Conservation (phyloP, 345 rosid genomes). For the Fremontodendron californicum region DNA sequence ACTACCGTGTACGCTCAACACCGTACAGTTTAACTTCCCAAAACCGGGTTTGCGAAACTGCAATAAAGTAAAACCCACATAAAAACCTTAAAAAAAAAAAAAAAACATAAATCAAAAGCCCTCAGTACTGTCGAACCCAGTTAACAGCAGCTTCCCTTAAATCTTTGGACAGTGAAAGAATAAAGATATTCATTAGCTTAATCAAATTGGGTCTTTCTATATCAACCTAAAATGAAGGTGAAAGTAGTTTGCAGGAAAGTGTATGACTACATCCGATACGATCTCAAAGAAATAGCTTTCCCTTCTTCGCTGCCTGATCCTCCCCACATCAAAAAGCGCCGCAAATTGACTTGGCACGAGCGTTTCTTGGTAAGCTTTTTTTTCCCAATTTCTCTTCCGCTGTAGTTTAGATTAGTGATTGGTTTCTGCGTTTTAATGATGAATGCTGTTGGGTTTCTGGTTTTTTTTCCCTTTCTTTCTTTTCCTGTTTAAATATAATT, state of each 20-base stretch:
- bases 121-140: neutral
- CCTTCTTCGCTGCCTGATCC: slow-evolving; percentile 92
- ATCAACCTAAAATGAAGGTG: slow-evolving; percentile 41
- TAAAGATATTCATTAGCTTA: neutral
- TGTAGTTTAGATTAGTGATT: neutral
- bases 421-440: neutral
- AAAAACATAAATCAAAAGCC: neutral
- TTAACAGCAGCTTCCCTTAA: neutral
- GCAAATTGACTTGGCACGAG: slow-evolving; percentile 79
- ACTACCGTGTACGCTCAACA: too few relatives aligned
- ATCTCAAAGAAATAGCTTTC: slow-evolving; percentile 85
- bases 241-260: slow-evolving; percentile 52
- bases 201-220: neutral
- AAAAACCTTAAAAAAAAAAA: too few relatives aligned
- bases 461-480: neutral
- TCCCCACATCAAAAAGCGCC: slow-evolving; percentile 69
- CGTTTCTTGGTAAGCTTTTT: slow-evolving; percentile 46
- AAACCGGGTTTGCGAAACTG: too few relatives aligned
- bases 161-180: neutral
- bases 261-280: slow-evolving; percentile 68
- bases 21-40: too few relatives aligned
- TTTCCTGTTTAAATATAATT: neutral
- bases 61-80: too few relatives aligned
- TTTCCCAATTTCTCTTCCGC: neutral
- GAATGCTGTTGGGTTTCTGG: neutral